Conservation (phyloP, 768 basidiomycete species). For the Trametes cubensis region DNA sequence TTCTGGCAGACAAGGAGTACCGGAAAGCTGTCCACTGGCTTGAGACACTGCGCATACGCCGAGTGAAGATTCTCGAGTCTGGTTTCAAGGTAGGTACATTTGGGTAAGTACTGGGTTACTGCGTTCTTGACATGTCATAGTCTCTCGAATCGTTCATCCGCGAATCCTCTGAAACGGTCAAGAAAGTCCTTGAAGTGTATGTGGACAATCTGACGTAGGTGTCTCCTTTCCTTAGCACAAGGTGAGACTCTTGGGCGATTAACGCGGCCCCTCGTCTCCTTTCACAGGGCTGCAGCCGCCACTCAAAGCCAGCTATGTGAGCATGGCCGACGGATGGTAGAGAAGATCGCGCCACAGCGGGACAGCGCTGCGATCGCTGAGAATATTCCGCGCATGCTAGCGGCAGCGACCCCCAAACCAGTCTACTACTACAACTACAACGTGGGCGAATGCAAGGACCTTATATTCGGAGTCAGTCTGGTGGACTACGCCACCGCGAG, state of each 20-base stretch:
- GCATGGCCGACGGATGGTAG: constrained; percentile 62
- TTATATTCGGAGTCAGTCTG: constrained; percentile 87
- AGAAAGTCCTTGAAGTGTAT: constrained; percentile 69
- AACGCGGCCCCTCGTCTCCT: neutral
- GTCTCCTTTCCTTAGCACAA: neutral
- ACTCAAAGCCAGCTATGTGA: constrained; percentile 76
- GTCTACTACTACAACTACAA: constrained; percentile 75
- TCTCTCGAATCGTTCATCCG: constrained; percentile 80
- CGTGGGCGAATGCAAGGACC: constrained; percentile 84
- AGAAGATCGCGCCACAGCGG: constrained; percentile 68
- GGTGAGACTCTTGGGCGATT: constrained; percentile 1
- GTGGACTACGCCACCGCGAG: constrained; percentile 88
- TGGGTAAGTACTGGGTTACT: neutral
- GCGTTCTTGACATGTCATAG: constrained; percentile 42
- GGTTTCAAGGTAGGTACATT: constrained; percentile 69
- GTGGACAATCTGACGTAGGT: constrained; percentile 78
- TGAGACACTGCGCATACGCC: constrained; percentile 83
- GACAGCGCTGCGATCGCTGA: constrained; percentile 63
- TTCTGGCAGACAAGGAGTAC: constrained; percentile 80
- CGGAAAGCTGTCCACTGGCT: constrained; percentile 88
- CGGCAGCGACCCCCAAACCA: constrained; percentile 68
- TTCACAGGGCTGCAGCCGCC: constrained; percentile 68
- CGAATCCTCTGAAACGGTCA: constrained; percentile 68
- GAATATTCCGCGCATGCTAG: constrained; percentile 62
- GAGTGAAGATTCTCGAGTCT: constrained; percentile 79